These are phyloP conservation scores for Boletus vermiculosoides DNA, from an alignment of 768 basidiomycete species.

Conservation along the genomic window DNA sequence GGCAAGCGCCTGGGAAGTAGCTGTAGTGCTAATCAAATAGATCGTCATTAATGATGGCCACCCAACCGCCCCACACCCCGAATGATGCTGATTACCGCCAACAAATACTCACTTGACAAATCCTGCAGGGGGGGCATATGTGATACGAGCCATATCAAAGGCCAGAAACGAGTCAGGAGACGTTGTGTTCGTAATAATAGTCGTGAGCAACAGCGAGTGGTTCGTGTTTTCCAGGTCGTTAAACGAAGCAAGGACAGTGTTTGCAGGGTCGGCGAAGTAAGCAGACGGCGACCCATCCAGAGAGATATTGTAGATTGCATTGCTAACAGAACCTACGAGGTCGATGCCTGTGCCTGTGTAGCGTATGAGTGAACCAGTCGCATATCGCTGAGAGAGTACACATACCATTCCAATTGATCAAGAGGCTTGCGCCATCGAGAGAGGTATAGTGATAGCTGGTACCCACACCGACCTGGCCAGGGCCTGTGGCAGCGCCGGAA, in stretches of 20 bases:
- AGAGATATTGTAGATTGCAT: constrained; percentile 45
- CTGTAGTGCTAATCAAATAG: constrained; percentile 33
- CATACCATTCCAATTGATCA: constrained; percentile 63
- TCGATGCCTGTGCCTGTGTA: constrained; percentile 61
- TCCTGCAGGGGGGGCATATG: constrained; percentile 35
- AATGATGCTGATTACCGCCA: constrained; percentile 5
- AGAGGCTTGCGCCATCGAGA: constrained; percentile 52
- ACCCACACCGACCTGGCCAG: constrained; percentile 51
- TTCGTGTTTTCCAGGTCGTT: constrained; percentile 43
- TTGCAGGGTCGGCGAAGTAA: constrained; percentile 24
- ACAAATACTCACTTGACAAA: constrained; percentile 35
- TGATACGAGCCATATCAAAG: constrained; percentile 59
- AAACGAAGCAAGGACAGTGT: constrained; percentile 50
- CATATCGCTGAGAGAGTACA: constrained; percentile 4
- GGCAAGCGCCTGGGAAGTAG: constrained; percentile 38
- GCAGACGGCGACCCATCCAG: constrained; percentile 47
- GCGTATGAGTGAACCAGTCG: constrained; percentile 6
- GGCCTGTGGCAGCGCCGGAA: constrained; percentile 46
- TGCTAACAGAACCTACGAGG: constrained; percentile 50
- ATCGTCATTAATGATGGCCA: constrained; percentile 22
- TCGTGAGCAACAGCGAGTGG: constrained; percentile 58
- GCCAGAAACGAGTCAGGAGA: constrained; percentile 41
- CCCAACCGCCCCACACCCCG: neutral
- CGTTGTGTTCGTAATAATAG: constrained; percentile 37
- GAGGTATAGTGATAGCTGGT: constrained; percentile 64